Base-by-base conservation (phyloP, 2,329 filamentous ascomycete species). In the Aspergillus hiratsukae region DNA sequence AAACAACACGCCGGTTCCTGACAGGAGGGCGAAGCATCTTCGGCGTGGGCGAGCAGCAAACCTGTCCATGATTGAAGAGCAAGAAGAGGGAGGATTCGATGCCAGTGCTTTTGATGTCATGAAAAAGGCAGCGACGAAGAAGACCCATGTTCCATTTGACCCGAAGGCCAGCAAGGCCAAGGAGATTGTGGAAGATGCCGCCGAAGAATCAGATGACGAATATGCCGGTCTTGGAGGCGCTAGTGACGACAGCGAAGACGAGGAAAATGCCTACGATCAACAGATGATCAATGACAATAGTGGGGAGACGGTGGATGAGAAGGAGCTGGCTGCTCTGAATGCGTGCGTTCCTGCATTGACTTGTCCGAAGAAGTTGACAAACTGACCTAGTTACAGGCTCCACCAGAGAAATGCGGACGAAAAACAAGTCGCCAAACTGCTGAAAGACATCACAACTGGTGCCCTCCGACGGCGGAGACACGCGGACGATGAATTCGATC, bases 191-290 rank as follows among this genome's bases (percentile, higher is more conserved):
- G 85, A 97, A 62, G 94, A 97, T 63, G 91, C 96, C 70, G 93
- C 94, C 58, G 90, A 96, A 66, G 94, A 99, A 75, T 99, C 94
- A 0, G 95, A 99, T 70, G 94, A 99, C 70, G 94, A 99, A 73
- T 99, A 97, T 71, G 93, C 92, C 41, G 94, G 94, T 4, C 80
- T 99, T 9, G 94, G 94, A 63, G 94, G 94, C 60, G 88, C 80
- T 10, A 93, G 92, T 72, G 92, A 93, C 58, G 93, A 97, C 63
- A 90, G 93, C 61, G 87, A 86, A 48, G 87, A 83, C 46, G 87
- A 87, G 54, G 89, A 91, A 57, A 84, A 90, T 58, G 88, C 87
- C 37, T 85, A 89, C 56, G 84, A 94, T 60, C 84, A 88, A 64
- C 87, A 91, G 60, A 95, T 99, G 85, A 96, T 99, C 68, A 89